These are phyloP conservation scores for Dioscorea cayenensis DNA, from an alignment of 116 monocot species.

Conservation along the genomic window DNA sequence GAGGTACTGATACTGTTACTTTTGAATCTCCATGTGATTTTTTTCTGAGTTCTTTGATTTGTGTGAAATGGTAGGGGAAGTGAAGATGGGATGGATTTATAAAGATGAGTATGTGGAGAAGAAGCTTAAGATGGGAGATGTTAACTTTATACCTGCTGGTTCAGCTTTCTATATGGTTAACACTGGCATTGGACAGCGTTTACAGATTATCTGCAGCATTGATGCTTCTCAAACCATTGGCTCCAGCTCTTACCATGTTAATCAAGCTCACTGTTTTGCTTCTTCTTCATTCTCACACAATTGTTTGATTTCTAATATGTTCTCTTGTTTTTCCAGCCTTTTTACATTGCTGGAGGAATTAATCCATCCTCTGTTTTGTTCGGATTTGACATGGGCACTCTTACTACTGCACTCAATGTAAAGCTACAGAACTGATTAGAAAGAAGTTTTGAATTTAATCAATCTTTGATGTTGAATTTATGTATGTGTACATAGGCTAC, in stretches of 20 bases:
- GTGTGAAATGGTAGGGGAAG: slow-evolving; percentile 26
- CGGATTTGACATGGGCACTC: slow-evolving; percentile 47
- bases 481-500: neutral
- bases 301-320: neutral
- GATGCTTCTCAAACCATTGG: slow-evolving; percentile 28
- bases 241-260: slow-evolving; percentile 23
- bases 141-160: slow-evolving; percentile 46
- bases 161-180: slow-evolving; percentile 63
- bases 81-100: slow-evolving; percentile 50
- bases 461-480: neutral
- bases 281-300: too few species aligned
- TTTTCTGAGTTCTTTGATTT: neutral
- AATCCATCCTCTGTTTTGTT: slow-evolving; percentile 51
- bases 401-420: slow-evolving; percentile 67
- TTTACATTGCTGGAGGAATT: slow-evolving; percentile 69
- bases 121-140: slow-evolving; percentile 46
- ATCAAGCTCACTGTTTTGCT: neutral
- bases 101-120: slow-evolving; percentile 43
- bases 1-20: slow-evolving; percentile 16
- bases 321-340: slow-evolving; percentile 26
- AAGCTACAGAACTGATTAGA: neutral
- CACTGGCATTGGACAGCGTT: slow-evolving; percentile 39
- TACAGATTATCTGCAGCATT: slow-evolving; percentile 48
- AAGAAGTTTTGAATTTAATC: neutral
- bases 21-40: neutral